phyloP scores from a whole-genome alignment of 306 rosid genomes.

The Rubus idaeus region DNA sequence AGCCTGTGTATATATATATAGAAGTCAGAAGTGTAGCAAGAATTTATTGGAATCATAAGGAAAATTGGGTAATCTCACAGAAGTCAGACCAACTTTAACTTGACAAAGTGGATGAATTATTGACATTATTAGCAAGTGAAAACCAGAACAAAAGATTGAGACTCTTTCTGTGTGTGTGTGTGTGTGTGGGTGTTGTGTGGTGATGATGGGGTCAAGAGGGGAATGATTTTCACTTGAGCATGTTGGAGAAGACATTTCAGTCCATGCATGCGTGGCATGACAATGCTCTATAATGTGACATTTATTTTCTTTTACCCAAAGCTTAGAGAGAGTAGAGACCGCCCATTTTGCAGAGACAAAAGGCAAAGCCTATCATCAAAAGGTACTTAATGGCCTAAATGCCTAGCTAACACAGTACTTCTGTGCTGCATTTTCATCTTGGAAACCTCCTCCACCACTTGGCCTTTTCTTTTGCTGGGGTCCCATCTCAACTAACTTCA shows the following conservation, averaged over 20 bases:
- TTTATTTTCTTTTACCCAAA: slow-evolving; percentile 7
- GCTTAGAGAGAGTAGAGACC: background rate
- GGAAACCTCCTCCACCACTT: slow-evolving; percentile 26
- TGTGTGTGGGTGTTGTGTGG: background rate
- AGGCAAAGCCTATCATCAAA: slow-evolving; percentile 14
- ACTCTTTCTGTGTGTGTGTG: background rate
- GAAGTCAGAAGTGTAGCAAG: background rate
- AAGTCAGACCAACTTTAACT: slow-evolving; percentile 3
- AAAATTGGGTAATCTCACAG: background rate
- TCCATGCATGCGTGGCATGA: slow-evolving; percentile 1
- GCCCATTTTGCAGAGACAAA: slow-evolving; percentile 18
- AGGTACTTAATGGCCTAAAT: background rate
- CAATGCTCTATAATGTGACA: background rate
- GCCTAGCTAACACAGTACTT: background rate
- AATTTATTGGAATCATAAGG: background rate
- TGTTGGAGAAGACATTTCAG: slow-evolving; percentile 20
- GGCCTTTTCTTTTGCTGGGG: slow-evolving; percentile 16
- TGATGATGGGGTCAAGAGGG: slow-evolving; percentile 35
- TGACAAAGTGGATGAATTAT: slow-evolving; percentile 18
- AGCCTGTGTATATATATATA: too few relatives aligned
- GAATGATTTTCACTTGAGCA: slow-evolving; percentile 39
- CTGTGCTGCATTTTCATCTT: slow-evolving; percentile 18
- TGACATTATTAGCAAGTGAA: slow-evolving; percentile 4
- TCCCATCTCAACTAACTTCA: slow-evolving; percentile 28
- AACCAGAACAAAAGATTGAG: slow-evolving; percentile 2